Conservation (phyloP, 2,329 filamentous ascomycete genomes). For the Colletotrichum viniferum region DNA sequence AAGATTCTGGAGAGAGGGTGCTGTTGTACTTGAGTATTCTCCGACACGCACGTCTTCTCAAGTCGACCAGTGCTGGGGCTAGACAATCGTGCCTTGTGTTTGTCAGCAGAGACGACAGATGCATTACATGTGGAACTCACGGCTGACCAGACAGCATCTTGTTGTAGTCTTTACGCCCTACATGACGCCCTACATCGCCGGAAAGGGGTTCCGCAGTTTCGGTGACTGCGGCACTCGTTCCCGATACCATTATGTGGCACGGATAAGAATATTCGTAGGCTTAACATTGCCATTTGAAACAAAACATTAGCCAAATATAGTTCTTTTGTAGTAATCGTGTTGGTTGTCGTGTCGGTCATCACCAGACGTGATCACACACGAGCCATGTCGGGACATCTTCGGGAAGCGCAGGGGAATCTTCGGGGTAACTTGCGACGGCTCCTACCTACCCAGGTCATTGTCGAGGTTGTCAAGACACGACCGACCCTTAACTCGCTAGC, state of each 20-base stretch:
- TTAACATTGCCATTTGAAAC: no score
- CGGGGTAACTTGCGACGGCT: not conserved
- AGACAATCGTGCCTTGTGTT: not conserved
- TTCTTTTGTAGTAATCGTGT: rapidly evolving
- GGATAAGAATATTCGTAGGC: not conserved
- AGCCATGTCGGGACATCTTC: rapidly evolving
- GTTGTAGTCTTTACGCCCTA: not conserved
- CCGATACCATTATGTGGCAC: not conserved
- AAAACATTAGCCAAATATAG: no score
- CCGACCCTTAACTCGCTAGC: rapidly evolving
- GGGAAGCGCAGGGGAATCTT: not conserved
- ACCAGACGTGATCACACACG: not conserved
- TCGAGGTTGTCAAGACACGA: not conserved
- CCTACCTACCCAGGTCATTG: not conserved
- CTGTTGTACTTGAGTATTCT: not conserved
- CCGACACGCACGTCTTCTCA: not conserved
- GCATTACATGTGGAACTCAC: not conserved
- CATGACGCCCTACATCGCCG: not conserved
- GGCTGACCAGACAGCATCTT: not conserved
- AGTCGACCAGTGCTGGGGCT: not conserved
- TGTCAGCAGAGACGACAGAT: not conserved
- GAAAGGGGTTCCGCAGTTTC: not conserved
- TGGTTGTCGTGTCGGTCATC: not conserved
- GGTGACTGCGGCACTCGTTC: not conserved
- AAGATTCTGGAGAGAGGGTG: not conserved